These are phyloP conservation scores for Emericellopsis cladophorae DNA, from an alignment of 2,329 filamentous ascomycete species.

Conservation along the genomic window DNA sequence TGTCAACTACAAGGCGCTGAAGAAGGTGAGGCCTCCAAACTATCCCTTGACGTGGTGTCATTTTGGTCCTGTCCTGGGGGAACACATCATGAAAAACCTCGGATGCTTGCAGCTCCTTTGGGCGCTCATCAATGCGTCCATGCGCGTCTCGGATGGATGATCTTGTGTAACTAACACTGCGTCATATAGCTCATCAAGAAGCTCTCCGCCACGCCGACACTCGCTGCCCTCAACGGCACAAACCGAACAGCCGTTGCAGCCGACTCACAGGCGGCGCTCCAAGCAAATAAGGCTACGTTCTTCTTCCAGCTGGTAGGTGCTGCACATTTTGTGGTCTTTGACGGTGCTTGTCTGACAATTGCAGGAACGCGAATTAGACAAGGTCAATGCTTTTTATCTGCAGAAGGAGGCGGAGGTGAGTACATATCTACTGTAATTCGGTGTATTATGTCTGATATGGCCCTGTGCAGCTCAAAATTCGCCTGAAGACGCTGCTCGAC, in stretches of 20 bases:
- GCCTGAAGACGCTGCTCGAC: slow-evolving; percentile 81
- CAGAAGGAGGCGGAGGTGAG: slow-evolving; percentile 95
- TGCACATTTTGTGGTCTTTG: background rate
- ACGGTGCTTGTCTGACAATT: slow-evolving; percentile 22
- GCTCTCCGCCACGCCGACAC: slow-evolving; percentile 79
- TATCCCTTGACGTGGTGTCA: no score
- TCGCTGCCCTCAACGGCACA: slow-evolving; percentile 61
- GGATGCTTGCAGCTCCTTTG: no score
- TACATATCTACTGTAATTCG: slow-evolving; percentile 4
- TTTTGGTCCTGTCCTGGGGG: no score
- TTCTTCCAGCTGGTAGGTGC: slow-evolving; percentile 83
- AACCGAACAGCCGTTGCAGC: slow-evolving; percentile 30
- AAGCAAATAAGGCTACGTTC: slow-evolving; percentile 96
- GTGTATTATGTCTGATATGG: background rate
- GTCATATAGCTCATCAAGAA: slow-evolving; percentile 83
- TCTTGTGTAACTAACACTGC: background rate
- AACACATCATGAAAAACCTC: no score
- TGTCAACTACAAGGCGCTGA: slow-evolving; percentile 97
- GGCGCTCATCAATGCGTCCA: background rate
- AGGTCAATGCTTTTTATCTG: slow-evolving; percentile 94
- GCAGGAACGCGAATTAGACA: slow-evolving; percentile 93
- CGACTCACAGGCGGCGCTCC: slow-evolving; percentile 79
- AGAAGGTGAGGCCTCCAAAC: slow-evolving; percentile 57
- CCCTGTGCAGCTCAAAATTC: slow-evolving; percentile 65
- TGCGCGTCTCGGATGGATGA: background rate